A percentile compares a stretch with the other conserved stretches of the same genome.
Conservation (phyloP, 352 stramenopile species). For the Globisporangium mamillatum region DNA sequence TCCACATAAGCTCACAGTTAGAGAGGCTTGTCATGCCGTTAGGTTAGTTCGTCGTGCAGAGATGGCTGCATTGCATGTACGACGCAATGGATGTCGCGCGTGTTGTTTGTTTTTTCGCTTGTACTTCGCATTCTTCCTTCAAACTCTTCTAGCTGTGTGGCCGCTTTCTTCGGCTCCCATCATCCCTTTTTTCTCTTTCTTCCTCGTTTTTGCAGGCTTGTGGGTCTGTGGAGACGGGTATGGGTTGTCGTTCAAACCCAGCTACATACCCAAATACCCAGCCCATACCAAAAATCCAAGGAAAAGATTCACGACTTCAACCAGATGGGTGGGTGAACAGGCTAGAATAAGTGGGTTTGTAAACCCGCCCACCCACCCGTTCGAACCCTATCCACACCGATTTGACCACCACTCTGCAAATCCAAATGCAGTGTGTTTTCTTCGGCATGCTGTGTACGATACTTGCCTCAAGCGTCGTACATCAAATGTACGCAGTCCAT, state of each 20-base stretch:
- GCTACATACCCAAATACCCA: background rate
- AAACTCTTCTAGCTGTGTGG: conserved; percentile 6
- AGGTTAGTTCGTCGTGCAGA: background rate
- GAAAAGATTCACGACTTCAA: background rate
- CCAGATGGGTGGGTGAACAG: background rate
- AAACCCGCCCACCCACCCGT: background rate
- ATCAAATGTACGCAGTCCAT: background rate
- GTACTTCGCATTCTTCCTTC: conserved; percentile 2
- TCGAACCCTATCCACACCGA: background rate
- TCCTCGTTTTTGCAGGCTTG: conserved; percentile 3
- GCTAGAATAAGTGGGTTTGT: background rate
- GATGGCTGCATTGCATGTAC: background rate
- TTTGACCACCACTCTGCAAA: background rate
- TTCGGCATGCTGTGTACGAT: conserved; percentile 1
- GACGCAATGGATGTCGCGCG: background rate
- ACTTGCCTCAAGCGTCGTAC: background rate
- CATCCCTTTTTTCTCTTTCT: background rate
- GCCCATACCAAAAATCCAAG: background rate
- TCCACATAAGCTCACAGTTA: background rate
- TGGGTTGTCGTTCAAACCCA: background rate
- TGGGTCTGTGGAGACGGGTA: background rate
- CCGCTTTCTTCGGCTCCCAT: conserved; percentile 5
- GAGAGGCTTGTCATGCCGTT: background rate
- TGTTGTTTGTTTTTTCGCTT: background rate
- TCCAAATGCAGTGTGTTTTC: background rate